Conservation (phyloP, 2,329 filamentous ascomycete genomes). For the Pseudocercospora crystallina region DNA sequence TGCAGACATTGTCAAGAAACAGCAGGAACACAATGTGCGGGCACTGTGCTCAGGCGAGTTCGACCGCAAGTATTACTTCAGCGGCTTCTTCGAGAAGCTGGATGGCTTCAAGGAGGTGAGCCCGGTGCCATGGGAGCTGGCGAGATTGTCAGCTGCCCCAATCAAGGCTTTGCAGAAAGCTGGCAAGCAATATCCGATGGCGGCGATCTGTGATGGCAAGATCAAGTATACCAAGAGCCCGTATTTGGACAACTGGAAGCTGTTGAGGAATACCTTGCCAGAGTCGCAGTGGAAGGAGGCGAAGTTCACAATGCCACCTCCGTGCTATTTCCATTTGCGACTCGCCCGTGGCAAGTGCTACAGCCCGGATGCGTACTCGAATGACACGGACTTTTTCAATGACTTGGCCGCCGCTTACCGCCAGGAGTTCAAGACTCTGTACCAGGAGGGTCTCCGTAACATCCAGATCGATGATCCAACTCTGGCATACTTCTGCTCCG, state of each 20-base stretch:
- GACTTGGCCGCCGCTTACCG: conserved; percentile 37
- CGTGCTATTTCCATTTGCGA: conserved; percentile 39
- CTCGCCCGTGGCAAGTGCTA: conserved; percentile 39
- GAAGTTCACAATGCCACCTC: conserved; percentile 42
- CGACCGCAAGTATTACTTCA: conserved; percentile 42
- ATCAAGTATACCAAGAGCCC: conserved; percentile 36
- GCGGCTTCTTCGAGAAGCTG: conserved; percentile 41
- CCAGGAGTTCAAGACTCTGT: conserved; percentile 38
- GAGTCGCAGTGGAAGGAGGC: conserved; percentile 36
- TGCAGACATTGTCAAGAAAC: conserved; percentile 63
- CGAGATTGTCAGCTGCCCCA: conserved; percentile 36
- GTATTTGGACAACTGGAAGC: conserved; percentile 39
- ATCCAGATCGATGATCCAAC: conserved; percentile 43
- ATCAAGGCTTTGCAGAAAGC: conserved; percentile 40
- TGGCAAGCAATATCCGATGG: conserved; percentile 41
- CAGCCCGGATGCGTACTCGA: conserved; percentile 33
- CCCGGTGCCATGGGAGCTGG: conserved; percentile 39
- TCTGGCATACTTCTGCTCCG: conserved; percentile 40
- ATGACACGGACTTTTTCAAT: conserved; percentile 38
- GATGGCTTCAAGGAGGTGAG: conserved; percentile 39
- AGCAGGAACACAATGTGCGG: conserved; percentile 62
- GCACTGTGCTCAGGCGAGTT: conserved; percentile 71
- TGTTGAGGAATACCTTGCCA: conserved; percentile 34
- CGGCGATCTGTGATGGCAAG: conserved; percentile 38
- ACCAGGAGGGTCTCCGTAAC: conserved; percentile 36